Evolutionary conservation across 1,139 yeast species (phyloP).

Genomic region (Suhomyces ambrosiae): DNA sequence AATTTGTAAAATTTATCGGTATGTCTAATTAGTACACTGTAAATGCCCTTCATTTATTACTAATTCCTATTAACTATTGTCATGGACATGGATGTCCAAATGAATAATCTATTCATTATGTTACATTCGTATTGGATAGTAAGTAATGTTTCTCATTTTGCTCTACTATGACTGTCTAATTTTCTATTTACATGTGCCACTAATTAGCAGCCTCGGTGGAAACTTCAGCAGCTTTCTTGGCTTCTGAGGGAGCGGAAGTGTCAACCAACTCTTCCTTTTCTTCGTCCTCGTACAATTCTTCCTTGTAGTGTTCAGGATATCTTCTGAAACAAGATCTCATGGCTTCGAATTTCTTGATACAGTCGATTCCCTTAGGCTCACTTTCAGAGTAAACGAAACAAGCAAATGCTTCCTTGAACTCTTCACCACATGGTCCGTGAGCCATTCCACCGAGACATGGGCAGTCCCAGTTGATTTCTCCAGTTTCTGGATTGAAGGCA

Average conservation of each 20-base stretch:
- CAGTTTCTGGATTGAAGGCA: constrained; percentile 96
- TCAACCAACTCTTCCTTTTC: constrained; percentile 25
- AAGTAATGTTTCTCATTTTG: no score
- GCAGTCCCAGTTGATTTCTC: constrained; percentile 99
- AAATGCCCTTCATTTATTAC: no score
- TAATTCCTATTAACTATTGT: no score
- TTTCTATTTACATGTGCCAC: constrained; percentile 9
- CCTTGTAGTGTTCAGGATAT: constrained; percentile 93
- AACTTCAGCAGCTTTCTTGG: constrained; percentile 14
- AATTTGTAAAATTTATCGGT: no score
- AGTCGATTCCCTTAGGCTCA: constrained; percentile 97
- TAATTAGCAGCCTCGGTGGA: constrained; percentile 14
- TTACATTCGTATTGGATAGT: no score
- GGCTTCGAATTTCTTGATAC: constrained; percentile 85
- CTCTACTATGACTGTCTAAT: background rate
- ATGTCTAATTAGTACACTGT: no score
- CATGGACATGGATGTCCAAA: no score
- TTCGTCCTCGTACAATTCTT: constrained; percentile 81
- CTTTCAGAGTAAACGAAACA: constrained; percentile 94
- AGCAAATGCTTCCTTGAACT: constrained; percentile 92
- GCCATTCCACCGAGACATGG: constrained; percentile 99
- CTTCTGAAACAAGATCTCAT: constrained; percentile 96
- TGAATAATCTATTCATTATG: no score
- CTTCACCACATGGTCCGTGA: constrained; percentile 97
- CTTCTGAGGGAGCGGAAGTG: no score